Conservation (phyloP, 1,284 basidiomycete species). For the Cryptococcus floricola region DNA sequence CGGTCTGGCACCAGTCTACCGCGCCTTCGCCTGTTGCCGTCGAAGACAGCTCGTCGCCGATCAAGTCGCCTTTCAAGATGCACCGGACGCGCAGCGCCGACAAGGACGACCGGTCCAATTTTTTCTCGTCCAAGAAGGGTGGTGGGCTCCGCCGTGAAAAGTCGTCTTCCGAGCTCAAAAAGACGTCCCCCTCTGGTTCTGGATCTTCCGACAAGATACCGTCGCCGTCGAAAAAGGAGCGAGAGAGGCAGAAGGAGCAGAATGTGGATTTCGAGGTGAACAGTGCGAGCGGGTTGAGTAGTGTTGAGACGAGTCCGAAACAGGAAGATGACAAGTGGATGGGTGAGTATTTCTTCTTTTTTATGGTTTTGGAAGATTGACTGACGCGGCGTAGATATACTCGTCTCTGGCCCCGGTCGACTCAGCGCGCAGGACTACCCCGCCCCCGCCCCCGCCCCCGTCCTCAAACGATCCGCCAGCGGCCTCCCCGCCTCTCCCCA, state of each 20-base stretch:
- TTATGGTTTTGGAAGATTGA: not conserved
- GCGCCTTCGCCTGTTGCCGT: constrained; percentile 6
- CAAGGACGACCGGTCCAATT: constrained; percentile 51
- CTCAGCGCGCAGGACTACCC: constrained; percentile 59
- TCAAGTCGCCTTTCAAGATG: not conserved
- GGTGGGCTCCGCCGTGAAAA: constrained; percentile 15
- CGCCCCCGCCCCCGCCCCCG: constrained; percentile 9
- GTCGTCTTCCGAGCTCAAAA: too few species aligned
- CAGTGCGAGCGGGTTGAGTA: constrained; percentile 35
- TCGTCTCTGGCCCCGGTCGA: constrained; percentile 63
- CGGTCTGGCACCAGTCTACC: constrained; percentile 28
- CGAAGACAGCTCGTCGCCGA: not conserved
- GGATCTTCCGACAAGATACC: too few species aligned
- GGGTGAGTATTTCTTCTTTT: constrained; percentile 24
- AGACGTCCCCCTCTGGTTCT: too few species aligned
- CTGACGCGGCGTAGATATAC: constrained; percentile 60
- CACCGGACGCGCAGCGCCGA: not conserved
- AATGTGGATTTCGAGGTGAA: constrained; percentile 45
- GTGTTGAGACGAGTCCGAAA: constrained; percentile 44
- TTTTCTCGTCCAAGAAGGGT: constrained; percentile 23
- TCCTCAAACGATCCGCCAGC: not conserved
- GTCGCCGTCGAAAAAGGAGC: constrained; percentile 16
- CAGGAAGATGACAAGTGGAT: constrained; percentile 51
- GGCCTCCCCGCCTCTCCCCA: constrained; percentile 21
- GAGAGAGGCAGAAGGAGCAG: constrained; percentile 47